Conservation (phyloP, 352 stramenopile species). For the Globisporangium rhizosaccharum region DNA sequence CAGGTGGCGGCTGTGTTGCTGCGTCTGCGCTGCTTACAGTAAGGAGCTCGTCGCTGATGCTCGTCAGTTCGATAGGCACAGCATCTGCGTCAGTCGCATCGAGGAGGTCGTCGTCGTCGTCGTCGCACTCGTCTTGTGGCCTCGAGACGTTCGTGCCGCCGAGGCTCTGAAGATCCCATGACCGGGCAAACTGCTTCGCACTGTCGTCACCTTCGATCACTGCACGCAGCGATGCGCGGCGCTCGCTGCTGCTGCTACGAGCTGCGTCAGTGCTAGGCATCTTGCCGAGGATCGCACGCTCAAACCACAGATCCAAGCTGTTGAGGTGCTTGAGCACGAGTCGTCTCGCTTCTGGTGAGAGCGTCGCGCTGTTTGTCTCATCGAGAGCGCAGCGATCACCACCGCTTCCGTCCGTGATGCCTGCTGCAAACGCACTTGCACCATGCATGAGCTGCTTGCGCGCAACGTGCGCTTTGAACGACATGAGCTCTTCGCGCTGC, state of each 20-base stretch:
- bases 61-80: too few relatives aligned
- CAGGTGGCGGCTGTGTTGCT: too few relatives aligned
- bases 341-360: conserved; percentile 13
- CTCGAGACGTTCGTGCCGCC: too few relatives aligned
- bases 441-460: background rate
- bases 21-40: too few relatives aligned
- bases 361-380: background rate
- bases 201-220: background rate
- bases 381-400: background rate
- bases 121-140: background rate
- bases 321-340: conserved; percentile 36
- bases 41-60: too few relatives aligned
- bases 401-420: background rate
- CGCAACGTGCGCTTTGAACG: background rate
- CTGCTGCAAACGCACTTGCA: background rate
- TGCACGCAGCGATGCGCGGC: conserved; percentile 4
- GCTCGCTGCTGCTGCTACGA: background rate
- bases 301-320: conserved; percentile 50
- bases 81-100: too few relatives aligned
- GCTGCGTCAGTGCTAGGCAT: background rate
- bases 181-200: too few relatives aligned
- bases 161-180: background rate
- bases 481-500: conserved; percentile 11
- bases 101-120: background rate
- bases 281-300: conserved; percentile 30